Conservation (phyloP, 1,139 yeast species). For the Maudiozyma humilis region DNA sequence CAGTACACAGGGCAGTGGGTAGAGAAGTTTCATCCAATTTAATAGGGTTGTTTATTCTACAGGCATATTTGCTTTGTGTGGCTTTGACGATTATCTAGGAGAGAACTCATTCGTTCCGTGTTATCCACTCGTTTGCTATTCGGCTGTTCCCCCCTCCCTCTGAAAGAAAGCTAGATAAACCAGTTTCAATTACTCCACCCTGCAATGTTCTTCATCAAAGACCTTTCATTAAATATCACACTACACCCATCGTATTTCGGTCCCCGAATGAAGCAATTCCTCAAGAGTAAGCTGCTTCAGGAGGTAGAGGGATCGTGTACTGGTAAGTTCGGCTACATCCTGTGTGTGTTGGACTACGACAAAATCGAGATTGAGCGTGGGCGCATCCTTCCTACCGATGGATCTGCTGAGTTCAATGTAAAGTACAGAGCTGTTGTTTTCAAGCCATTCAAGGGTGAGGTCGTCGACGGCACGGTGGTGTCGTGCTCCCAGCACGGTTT, state of each 20-base stretch:
- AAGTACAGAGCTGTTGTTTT: conserved; percentile 95
- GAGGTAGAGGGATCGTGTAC: conserved; percentile 99
- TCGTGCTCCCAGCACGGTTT: conserved; percentile 95
- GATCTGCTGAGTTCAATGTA: conserved; percentile 94
- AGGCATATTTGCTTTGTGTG: too few relatives aligned
- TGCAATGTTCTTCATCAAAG: conserved; percentile 58
- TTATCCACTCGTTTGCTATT: too few relatives aligned
- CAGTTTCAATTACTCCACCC: too few relatives aligned
- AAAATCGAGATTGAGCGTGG: conserved; percentile 94
- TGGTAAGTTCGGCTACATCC: conserved; percentile 95
- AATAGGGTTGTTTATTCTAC: too few relatives aligned
- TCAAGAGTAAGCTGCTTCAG: conserved; percentile 78
- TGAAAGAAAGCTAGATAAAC: too few relatives aligned
- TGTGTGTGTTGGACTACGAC: conserved; percentile 92
- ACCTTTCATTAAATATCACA: conserved; percentile 81
- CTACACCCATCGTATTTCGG: conserved; percentile 97
- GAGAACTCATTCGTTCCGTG: too few relatives aligned
- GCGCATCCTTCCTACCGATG: conserved; percentile 77
- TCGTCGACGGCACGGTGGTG: conserved; percentile 91
- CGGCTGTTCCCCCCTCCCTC: too few relatives aligned
- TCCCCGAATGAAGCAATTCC: conserved; percentile 91
- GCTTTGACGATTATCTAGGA: too few relatives aligned
- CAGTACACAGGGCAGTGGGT: too few relatives aligned
- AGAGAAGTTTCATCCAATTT: too few relatives aligned
- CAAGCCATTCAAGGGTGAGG: conserved; percentile 98